Evolutionary conservation across 345 rosid species (phyloP), one percentile per base, ranked within the genome.

Genomic region (Psidium guajava): DNA sequence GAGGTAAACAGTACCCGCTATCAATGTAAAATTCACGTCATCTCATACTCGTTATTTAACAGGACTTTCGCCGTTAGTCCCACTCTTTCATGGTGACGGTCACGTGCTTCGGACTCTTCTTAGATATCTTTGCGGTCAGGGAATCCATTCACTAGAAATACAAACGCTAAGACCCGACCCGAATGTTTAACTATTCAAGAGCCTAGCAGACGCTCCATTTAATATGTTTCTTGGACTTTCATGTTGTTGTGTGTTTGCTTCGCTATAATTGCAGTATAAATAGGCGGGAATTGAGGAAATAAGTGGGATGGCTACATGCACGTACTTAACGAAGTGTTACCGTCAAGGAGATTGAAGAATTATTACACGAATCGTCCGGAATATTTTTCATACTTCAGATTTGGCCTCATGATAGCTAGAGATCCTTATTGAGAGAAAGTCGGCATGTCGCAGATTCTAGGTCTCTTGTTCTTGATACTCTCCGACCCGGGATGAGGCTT

Each of bases 181-280:
- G 10, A 69, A 36, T 32, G 6, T 69, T 69, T 18, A 32, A 18
- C 47, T 32, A 18, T 69, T 69, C 13, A 9, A 32, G 13, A 69
- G 1, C 36, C 36, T 69, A 1, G 1, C 0, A 69, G 0, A 69
- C 22, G 10, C 42, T 18, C 77, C 6, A 69, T 32, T 18, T 32
- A 36, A 32, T 3, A 36, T 16, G 21, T 8, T 69, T 69, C 6
- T 32, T 49, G 51, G 12, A 11, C 51, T 49, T 49, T 49, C 12
- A 11, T 49, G 51, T 49, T 49, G 44, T 32, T 32, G 24, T 16
- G 77, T 36, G 18, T 69, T 69, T 69, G 12, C 13, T 32, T 16
- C 0, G 0, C 3, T 1, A 8, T 1, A 69, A 0, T 69, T 9
- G 13, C 13, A 0, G 3, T 18, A 18, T 36, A 69, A 36, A 36